Conservation (phyloP, 1,139 yeast genomes). For the Debaryomycetaceae sp. region DNA sequence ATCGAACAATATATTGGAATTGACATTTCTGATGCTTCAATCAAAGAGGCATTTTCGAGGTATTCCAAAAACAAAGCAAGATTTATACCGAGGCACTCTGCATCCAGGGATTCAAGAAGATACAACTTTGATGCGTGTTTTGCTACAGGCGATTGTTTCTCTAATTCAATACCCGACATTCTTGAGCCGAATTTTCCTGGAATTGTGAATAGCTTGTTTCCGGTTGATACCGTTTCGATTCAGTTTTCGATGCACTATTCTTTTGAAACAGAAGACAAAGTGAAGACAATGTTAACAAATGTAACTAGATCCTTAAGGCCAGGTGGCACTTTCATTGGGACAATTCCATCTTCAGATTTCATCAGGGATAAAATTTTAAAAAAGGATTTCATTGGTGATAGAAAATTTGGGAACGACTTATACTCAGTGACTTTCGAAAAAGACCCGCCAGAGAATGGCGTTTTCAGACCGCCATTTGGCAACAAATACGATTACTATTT, state of each 20-base stretch:
- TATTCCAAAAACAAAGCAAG: slow-evolving; percentile 48
- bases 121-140: slow-evolving; percentile 69
- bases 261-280: slow-evolving; percentile 80
- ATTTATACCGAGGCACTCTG: slow-evolving; percentile 25
- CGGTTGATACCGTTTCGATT: slow-evolving; percentile 83
- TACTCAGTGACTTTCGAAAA: slow-evolving; percentile 78
- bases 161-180: slow-evolving; percentile 64
- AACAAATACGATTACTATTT: slow-evolving; percentile 77
- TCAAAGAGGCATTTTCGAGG: slow-evolving; percentile 78
- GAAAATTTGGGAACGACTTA: slow-evolving; percentile 79
- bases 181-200: slow-evolving; percentile 58
- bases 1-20: slow-evolving; percentile 81
- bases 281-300: slow-evolving; percentile 67
- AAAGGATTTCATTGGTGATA: slow-evolving; percentile 33
- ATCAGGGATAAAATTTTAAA: slow-evolving; percentile 62
- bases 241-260: slow-evolving; percentile 96
- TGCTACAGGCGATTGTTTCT: slow-evolving; percentile 92
- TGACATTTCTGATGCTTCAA: slow-evolving; percentile 87
- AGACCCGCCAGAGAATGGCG: slow-evolving; percentile 69
- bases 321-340: slow-evolving; percentile 90
- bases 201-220: slow-evolving; percentile 60
- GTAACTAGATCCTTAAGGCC: slow-evolving; percentile 69
- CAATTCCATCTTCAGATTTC: slow-evolving; percentile 90
- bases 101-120: slow-evolving; percentile 44
- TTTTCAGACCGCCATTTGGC: slow-evolving; percentile 76